Percentiles rank a stretch among this genome's conserved stretches.
These are phyloP conservation scores for Fusarium newnesense DNA, from an alignment of 2,329 filamentous ascomycete genomes.

Conservation along the genomic window DNA sequence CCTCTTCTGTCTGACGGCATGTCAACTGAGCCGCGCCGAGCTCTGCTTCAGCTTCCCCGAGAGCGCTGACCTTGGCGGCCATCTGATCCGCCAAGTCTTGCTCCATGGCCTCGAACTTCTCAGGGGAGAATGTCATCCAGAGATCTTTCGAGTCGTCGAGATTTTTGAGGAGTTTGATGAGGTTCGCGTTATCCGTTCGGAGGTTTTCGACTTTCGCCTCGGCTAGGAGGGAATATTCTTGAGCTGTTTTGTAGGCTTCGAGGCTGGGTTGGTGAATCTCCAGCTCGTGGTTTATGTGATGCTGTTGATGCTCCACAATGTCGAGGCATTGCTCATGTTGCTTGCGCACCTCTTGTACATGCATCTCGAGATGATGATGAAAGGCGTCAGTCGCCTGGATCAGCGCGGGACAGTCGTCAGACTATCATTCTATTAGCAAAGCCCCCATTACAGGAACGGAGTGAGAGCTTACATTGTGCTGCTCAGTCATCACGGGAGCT, in stretches of 20 bases:
- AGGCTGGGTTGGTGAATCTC: background rate
- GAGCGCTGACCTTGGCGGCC: background rate
- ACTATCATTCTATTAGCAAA: background rate
- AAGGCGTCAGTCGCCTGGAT: background rate
- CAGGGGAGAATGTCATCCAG: background rate
- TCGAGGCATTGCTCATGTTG: background rate
- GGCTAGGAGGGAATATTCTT: background rate
- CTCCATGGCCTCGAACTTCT: conserved; percentile 2
- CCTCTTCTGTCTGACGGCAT: background rate
- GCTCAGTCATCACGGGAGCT: background rate
- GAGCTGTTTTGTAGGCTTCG: background rate
- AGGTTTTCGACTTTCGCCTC: background rate
- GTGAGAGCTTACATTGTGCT: background rate
- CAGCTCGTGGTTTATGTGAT: background rate
- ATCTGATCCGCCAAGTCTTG: background rate
- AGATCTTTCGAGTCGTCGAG: background rate
- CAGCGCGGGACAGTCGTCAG: background rate
- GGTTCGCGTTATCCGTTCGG: background rate
- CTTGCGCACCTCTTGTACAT: background rate
- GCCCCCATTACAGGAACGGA: rapidly evolving
- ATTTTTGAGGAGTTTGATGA: background rate
- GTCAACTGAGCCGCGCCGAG: background rate
- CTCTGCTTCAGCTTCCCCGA: background rate
- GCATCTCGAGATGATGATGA: background rate
- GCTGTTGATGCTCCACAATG: background rate